Evolutionary conservation across 495 filamentous ascomycete genomes (phyloP), one percentile per base, ranked within the genome.

Genomic region (Eremomyces bilateralis): DNA sequence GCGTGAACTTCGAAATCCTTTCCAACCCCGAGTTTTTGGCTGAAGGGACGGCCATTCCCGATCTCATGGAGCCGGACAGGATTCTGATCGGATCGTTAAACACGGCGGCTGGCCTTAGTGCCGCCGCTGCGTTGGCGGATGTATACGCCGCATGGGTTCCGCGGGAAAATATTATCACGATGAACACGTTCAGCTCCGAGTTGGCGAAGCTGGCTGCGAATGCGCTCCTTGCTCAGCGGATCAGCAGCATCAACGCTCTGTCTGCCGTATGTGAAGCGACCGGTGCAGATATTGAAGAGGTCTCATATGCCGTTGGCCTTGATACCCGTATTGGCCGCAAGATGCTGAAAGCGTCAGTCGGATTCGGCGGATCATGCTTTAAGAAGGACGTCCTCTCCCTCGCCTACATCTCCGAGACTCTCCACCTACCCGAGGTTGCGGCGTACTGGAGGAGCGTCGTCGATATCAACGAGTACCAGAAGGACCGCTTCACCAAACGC

Each of bases 21-120:
- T 82, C 77, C 8, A 90, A 84, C 48, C 80, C 80, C 2, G 80
- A 90, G 44, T 90, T 85, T 41, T 58, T 85, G 0, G 72, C 80
- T 10, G 78, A 81, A 40, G 80, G 80, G n/a, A 79, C 74, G 1
- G 80, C 80, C 1, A 61, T 90, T 36, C 46, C 62, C 6, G 69
- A 85, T 46, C 54, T 85, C 15, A 62, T 76, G 35, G 43, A 56
- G 13, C 80, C 80, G 2, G 76, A 81, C 38, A 69, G 80, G 4
- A 67, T 90, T 11, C 58, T 90, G 15, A 82, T 90, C 45, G 80
- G 80, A 15, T 80, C 73, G 1, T 53, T 65, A 1, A 52, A 51
- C 10, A 79, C 67, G 0, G 37, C 52, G 2, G 45, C 60, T 1
- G 78, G 76, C 11, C 57, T 54, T 13, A 57, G 51, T 16, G 80